phyloP scores from a whole-genome alignment of 1,139 yeast species.

The Candida sanyaensis region DNA sequence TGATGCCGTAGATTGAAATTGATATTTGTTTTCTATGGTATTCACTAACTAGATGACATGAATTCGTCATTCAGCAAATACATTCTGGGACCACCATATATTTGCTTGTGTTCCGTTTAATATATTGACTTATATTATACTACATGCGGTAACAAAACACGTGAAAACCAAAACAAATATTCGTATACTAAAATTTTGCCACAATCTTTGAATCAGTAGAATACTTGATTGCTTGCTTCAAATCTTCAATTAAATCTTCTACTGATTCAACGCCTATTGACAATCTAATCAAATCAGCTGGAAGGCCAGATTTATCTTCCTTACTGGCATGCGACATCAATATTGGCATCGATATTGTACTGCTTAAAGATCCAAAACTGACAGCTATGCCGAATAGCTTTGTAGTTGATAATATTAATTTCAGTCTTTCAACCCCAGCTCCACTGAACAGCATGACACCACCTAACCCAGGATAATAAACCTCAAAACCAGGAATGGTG shows the following conservation, averaged over 20 bases:
- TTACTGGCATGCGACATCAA: slow-evolving; percentile 97
- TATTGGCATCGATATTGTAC: slow-evolving; percentile 89
- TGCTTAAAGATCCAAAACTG: slow-evolving; percentile 92
- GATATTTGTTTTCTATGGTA: too few species aligned
- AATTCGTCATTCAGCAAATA: too few species aligned
- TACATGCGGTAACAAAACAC: too few species aligned
- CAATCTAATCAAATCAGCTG: slow-evolving; percentile 85
- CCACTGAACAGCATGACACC: slow-evolving; percentile 58
- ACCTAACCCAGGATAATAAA: slow-evolving; percentile 77
- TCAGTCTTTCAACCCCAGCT: slow-evolving; percentile 58
- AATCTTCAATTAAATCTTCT: slow-evolving; percentile 69
- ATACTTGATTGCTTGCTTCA: slow-evolving; percentile 58
- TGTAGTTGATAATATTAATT: slow-evolving; percentile 72
- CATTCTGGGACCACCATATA: too few species aligned
- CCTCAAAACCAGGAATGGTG: slow-evolving; percentile 60
- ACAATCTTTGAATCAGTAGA: too few species aligned
- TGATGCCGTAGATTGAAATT: too few species aligned
- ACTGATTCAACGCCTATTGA: slow-evolving; percentile 85
- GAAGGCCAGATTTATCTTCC: slow-evolving; percentile 84
- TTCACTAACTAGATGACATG: too few species aligned
- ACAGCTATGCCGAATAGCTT: slow-evolving; percentile 87
- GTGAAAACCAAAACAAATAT: too few species aligned
- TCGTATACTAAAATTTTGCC: too few species aligned
- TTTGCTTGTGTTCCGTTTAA: too few species aligned
- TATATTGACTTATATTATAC: too few species aligned